Evolutionary conservation across 129 eudicot genomes (phyloP), one percentile per base, ranked within the genome.

Genomic region (Helianthus annuus): DNA sequence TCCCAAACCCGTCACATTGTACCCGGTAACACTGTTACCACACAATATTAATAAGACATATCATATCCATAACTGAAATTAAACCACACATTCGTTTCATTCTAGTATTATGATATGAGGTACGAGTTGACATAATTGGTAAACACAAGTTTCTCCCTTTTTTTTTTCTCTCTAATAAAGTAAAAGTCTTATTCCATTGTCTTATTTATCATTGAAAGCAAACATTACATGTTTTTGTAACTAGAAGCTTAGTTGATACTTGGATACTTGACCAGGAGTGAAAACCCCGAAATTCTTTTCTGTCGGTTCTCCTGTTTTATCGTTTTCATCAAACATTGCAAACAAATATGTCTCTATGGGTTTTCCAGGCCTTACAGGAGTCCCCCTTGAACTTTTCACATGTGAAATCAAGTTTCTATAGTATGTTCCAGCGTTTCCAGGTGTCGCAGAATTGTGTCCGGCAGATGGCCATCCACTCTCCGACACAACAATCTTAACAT

Each of bases 381-480:
- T 70, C 75, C 55, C 88, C 3, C 12, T 19, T 17, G 17, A 1
- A 14, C 29, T 32, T 15, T 68, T 66, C 17, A 79, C 86, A 19
- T 72, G 84, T 4, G 16, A 27, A 29, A 85, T 69, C 78, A 82
- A 69, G 48, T 85, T 85, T 69, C 39, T 60, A 39, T 78, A 46
- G 15, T 85, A 85, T 16, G 76, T 71, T 16, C 52, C 29, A 0
- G 86, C 84, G 24, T 85, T 78, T 6, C 64, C 75, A 14, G 53
- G 2, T 0, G 80, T 71, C 0, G 86, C 83, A 6, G 19, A 76
- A 5, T 0, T 16, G 0, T 55, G 66, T 11, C 81, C 85, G 0
- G 16, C 75, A 1, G 85, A 72, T 9, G 90, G 87, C 90, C 90
- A 85, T 13, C 90, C 90, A 36, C 84, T 85, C 52, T 85, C 90